These are phyloP conservation scores for Kluyveromyces sp. DNA, from an alignment of 1,139 yeast species.

Conservation along the genomic window DNA sequence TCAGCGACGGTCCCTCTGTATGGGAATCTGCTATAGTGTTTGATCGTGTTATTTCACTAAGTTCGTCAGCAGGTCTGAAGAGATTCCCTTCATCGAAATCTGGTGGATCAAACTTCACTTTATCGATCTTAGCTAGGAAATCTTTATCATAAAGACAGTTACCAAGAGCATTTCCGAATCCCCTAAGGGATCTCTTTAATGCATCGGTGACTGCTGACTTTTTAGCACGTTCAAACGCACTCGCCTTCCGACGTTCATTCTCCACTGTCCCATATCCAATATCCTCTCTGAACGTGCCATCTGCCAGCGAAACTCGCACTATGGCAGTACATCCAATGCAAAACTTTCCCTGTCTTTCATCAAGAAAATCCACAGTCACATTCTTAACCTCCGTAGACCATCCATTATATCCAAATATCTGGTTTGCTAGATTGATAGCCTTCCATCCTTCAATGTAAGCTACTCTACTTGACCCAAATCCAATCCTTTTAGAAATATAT, in stretches of 20 bases:
- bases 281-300: slow-evolving; percentile 75
- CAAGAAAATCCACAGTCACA: slow-evolving; percentile 64
- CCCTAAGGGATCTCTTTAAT: slow-evolving; percentile 63
- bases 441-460: slow-evolving; percentile 79
- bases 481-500: slow-evolving; percentile 73
- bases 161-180: slow-evolving; percentile 75
- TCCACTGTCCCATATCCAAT: slow-evolving; percentile 76
- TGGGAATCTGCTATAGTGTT: slow-evolving; percentile 17
- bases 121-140: slow-evolving; percentile 44
- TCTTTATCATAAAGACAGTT: slow-evolving; percentile 71
- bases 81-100: slow-evolving; percentile 44
- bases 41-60: slow-evolving; percentile 26
- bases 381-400: slow-evolving; percentile 67
- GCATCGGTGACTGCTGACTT: slow-evolving; percentile 82
- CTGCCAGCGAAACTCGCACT: slow-evolving; percentile 62
- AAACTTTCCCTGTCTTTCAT: slow-evolving; percentile 46
- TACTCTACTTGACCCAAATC: slow-evolving; percentile 62
- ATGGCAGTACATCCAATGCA: slow-evolving; percentile 64
- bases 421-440: slow-evolving; percentile 69
- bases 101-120: slow-evolving; percentile 42
- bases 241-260: slow-evolving; percentile 59
- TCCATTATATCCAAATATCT: slow-evolving; percentile 73
- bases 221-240: slow-evolving; percentile 74
- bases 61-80: slow-evolving; percentile 34
- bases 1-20: slow-evolving; percentile 10